Conservation (phyloP, 106 monocot species). For the Agapanthus africanus region DNA sequence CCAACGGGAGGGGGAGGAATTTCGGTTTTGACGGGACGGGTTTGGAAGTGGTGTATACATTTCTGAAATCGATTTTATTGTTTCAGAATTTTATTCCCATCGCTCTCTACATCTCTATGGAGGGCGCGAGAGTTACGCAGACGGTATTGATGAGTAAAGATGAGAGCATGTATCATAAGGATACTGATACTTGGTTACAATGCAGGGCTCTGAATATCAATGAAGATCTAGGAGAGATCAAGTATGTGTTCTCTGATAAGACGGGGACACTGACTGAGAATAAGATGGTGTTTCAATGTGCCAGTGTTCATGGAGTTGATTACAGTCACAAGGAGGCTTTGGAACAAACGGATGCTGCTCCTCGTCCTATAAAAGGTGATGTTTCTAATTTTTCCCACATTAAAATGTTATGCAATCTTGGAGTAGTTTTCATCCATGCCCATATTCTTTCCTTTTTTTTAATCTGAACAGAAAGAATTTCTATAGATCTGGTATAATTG, state of each 20-base stretch:
- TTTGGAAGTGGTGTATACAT: slow-evolving; percentile 44
- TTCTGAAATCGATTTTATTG: slow-evolving; percentile 58
- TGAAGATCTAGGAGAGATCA: slow-evolving; percentile 93
- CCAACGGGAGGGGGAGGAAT: neutral
- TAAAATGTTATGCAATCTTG: too few species aligned
- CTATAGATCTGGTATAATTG: too few species aligned
- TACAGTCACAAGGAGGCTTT: slow-evolving; percentile 18
- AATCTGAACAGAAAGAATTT: too few species aligned
- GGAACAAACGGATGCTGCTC: neutral
- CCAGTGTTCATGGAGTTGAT: slow-evolving; percentile 53
- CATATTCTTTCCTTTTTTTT: too few species aligned
- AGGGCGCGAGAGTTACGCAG: slow-evolving; percentile 66
- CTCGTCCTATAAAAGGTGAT: slow-evolving; percentile 6
- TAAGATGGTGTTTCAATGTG: slow-evolving; percentile 83
- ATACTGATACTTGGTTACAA: slow-evolving; percentile 48
- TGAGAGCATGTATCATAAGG: slow-evolving; percentile 46
- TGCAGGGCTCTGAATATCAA: slow-evolving; percentile 89
- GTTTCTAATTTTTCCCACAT: too few species aligned
- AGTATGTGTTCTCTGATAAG: slow-evolving; percentile 86
- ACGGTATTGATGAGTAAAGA: slow-evolving; percentile 68
- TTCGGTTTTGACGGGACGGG: slow-evolving; percentile 47
- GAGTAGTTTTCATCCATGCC: too few species aligned
- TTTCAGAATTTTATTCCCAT: slow-evolving; percentile 91
- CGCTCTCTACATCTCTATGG: slow-evolving; percentile 83
- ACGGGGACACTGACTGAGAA: slow-evolving; percentile 94